Evolutionary conservation across 129 eudicot genomes (phyloP).

Genomic region (Kitagawia praeruptora): DNA sequence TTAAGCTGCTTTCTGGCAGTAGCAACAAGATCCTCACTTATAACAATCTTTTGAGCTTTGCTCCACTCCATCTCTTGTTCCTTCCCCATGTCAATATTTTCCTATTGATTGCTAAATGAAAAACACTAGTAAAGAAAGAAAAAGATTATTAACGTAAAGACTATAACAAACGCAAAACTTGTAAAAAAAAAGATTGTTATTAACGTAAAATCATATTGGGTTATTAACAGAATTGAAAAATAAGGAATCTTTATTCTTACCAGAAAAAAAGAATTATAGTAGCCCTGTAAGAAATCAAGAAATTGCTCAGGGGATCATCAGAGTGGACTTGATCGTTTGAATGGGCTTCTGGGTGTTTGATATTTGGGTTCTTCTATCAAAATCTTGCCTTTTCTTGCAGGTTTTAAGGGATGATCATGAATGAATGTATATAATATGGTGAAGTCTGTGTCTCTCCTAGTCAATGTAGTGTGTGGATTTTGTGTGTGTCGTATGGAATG

Average conservation of each 20-base stretch:
- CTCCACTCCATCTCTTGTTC: constrained; percentile 73
- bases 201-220: not conserved
- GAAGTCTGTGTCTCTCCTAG: not conserved
- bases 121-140: not conserved
- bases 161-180: too few species aligned
- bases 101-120: not conserved
- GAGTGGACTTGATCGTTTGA: not conserved
- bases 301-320: not conserved
- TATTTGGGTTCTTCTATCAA: not conserved
- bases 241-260: not conserved
- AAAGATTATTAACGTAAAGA: not conserved
- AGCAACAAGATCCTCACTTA: constrained; percentile 61
- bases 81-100: constrained; percentile 33
- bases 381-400: not conserved
- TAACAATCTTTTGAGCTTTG: constrained; percentile 53
- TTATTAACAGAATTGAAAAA: not conserved
- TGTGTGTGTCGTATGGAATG: not conserved
- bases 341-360: not conserved
- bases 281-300: not conserved
- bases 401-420: not conserved
- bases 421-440: not conserved
- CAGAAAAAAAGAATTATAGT: not conserved
- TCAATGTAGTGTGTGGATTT: not conserved
- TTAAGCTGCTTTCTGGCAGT: constrained; percentile 70
- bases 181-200: not conserved